Evolutionary conservation across 148 eudicot genomes (phyloP).

Genomic region (Fallopia convolvulus): DNA sequence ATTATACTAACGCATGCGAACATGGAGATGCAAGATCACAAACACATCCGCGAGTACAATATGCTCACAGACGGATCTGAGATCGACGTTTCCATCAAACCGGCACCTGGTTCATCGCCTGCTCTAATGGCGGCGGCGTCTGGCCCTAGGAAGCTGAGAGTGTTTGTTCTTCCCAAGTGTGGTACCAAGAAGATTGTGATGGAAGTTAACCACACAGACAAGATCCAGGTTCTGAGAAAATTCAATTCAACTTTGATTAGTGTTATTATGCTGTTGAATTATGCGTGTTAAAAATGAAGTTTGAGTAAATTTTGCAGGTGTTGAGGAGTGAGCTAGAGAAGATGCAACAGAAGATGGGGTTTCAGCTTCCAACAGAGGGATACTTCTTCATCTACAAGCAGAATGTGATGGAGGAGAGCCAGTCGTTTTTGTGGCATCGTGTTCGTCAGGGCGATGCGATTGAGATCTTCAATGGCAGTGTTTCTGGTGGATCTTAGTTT

Average conservation of each 20-base stretch:
- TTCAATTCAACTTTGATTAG: background rate
- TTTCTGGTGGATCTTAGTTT: slow-evolving; percentile 40
- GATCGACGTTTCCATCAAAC: slow-evolving; percentile 33
- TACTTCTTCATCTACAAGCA: slow-evolving; percentile 70
- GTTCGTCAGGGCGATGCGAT: slow-evolving; percentile 45
- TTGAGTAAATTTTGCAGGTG: slow-evolving; percentile 11
- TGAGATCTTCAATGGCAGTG: slow-evolving; percentile 63
- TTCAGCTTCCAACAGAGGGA: slow-evolving; percentile 54
- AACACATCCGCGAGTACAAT: slow-evolving; percentile 31
- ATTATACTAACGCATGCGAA: slow-evolving; percentile 27
- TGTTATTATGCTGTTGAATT: background rate
- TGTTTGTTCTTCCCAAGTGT: slow-evolving; percentile 33
- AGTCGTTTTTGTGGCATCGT: slow-evolving; percentile 57
- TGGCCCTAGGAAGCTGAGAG: slow-evolving; percentile 33
- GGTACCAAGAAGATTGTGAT: slow-evolving; percentile 44
- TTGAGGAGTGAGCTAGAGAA: slow-evolving; percentile 50
- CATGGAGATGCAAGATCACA: slow-evolving; percentile 41
- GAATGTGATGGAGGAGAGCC: slow-evolving; percentile 71
- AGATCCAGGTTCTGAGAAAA: slow-evolving; percentile 26
- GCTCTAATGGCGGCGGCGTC: background rate
- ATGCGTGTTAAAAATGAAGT: background rate
- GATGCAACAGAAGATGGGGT: slow-evolving; percentile 18
- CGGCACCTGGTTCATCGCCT: slow-evolving; percentile 13
- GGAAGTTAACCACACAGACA: slow-evolving; percentile 48
- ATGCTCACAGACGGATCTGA: slow-evolving; percentile 36